Evolutionary conservation across 2,329 filamentous ascomycete species (phyloP).

Genomic region (Rhinocladiella mackenziei): DNA sequence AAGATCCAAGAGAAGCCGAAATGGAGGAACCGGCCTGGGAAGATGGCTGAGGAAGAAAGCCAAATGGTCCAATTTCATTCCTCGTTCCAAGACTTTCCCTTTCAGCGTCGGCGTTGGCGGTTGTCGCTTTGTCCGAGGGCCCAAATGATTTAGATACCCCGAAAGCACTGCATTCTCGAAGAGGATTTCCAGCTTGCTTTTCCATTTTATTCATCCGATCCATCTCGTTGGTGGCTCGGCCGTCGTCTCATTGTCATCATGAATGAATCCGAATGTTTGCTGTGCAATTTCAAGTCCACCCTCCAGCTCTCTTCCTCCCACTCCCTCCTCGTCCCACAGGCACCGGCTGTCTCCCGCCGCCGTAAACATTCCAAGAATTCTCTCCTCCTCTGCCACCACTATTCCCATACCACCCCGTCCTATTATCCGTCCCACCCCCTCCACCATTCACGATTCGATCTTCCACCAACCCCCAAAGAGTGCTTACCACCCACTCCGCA

Average conservation of each 20-base stretch:
- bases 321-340: constrained; percentile 9
- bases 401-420: constrained; percentile 7
- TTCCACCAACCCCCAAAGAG: constrained; percentile 24
- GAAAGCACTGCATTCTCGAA: background rate
- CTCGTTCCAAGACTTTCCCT: no score
- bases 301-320: constrained; percentile 7
- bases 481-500: constrained; percentile 21
- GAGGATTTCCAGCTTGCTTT: no score
- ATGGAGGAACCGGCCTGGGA: constrained; percentile 52
- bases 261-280: background rate
- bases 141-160: constrained; percentile 11
- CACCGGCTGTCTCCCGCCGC: constrained; percentile 18
- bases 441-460: constrained; percentile 8
- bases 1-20: constrained; percentile 66
- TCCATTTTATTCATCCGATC: no score
- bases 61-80: background rate
- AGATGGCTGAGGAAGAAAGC: constrained; percentile 31
- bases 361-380: constrained; percentile 10
- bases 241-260: background rate
- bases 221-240: no score
- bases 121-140: no score
- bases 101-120: constrained; percentile 28
- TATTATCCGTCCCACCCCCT: constrained; percentile 7
- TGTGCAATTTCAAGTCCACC: constrained; percentile 16
- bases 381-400: background rate